Evolutionary conservation across 2,329 filamentous ascomycete genomes (phyloP).

Genomic region (Chaetomiaceae sp.): DNA sequence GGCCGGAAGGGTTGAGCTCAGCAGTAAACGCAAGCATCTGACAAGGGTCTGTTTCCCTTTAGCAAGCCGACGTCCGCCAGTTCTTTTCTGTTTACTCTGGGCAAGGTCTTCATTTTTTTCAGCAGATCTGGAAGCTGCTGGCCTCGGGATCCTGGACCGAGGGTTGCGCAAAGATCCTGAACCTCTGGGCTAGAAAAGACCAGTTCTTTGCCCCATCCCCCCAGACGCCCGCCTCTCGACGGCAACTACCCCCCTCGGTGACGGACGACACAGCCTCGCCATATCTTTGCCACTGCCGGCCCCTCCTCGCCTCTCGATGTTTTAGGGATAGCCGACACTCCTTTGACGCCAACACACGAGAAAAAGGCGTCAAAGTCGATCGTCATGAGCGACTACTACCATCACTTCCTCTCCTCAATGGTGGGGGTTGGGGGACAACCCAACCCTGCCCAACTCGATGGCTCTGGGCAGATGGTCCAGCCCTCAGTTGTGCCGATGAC

Average conservation of each 20-base stretch:
- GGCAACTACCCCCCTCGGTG: no score
- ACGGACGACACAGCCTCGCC: background rate
- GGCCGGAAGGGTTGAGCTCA: slow-evolving; percentile 14
- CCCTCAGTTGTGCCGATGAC: slow-evolving; percentile 30
- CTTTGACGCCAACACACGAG: background rate
- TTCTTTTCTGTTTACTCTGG: slow-evolving; percentile 2
- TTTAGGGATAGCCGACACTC: background rate
- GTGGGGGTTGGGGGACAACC: slow-evolving; percentile 39
- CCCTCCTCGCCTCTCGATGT: background rate
- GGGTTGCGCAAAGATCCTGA: background rate
- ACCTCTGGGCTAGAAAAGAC: slow-evolving; percentile 3
- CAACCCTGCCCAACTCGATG: slow-evolving; percentile 37
- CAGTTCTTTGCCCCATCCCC: background rate
- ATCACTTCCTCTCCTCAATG: slow-evolving; percentile 51
- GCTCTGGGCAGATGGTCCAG: slow-evolving; percentile 34
- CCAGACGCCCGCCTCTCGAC: no score
- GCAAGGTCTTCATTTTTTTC: background rate
- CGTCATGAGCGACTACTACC: slow-evolving; percentile 54
- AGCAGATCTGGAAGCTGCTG: slow-evolving; percentile 1
- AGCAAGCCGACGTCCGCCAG: background rate
- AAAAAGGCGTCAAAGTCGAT: background rate
- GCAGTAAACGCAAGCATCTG: slow-evolving; percentile 13
- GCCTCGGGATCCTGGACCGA: background rate
- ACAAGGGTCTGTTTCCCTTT: slow-evolving; percentile 9
- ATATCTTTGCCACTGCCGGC: background rate